Base-by-base conservation (phyloP, 192 early-diverging fungal genomes). In the Polychytrium aggregatum region DNA sequence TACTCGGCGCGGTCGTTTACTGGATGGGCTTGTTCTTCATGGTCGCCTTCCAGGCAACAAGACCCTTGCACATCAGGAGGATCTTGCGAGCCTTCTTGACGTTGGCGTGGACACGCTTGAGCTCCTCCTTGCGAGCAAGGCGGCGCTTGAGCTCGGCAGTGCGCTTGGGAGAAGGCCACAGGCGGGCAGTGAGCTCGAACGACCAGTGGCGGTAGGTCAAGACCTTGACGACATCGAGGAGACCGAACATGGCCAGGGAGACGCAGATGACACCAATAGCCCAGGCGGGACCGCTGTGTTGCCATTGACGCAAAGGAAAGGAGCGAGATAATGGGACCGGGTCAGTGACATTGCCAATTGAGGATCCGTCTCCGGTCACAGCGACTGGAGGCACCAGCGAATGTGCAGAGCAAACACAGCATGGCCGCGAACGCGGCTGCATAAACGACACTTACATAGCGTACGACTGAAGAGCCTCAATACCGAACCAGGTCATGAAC, bases 211-310 rank as follows among this genome's bases (percentile, higher is more conserved):
- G 71, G 71, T 92, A 82, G 36, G 89, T 63, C 45, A 72, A 62
- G 10, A 90, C 88, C 68, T 94, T 94, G 71, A 94, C 82, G 24
- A 87, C 68, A 62, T 94, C 91, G 6, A 92, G 70, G 47, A 90
- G 18, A 54, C 88, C 68, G 58, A 88, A 87, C 60, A 77, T 82
- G 22, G 78, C 80, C 27, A 88, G 60, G 28, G 89, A 92, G 34
- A 92, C 52, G 34, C 58, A 75, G 34, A 92, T 64, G 38, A 94
- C 70, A 30, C 64, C 52, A 17, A 82, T 40, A 37, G 83, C 85
- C 86, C 86, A 88, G 30, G 57, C 71, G 57, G 73, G 78, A 17
- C 88, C 86, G 50, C 85, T 82, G 14, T 71, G 49, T 50, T 58
- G 7, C 63, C 75, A 28, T 78, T 74, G 17, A 72, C 59, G 25